Conservation (phyloP, 306 rosid genomes). For the Bauhinia variegata region DNA sequence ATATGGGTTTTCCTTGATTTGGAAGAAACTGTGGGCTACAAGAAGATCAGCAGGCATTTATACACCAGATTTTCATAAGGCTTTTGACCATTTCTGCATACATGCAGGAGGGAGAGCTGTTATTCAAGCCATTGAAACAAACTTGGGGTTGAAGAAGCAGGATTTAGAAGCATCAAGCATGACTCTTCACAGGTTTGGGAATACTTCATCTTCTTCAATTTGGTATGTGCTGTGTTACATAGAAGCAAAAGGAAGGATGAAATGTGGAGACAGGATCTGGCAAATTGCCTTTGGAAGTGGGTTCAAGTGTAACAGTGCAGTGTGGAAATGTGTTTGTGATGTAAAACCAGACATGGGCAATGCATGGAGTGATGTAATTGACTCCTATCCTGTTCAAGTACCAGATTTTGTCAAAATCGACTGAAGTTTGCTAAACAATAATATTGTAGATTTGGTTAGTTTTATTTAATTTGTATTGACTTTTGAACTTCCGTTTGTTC, state of each 20-base stretch:
- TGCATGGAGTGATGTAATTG: constrained; percentile 59
- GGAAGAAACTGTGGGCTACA: constrained; percentile 29
- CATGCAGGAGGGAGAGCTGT: constrained; percentile 69
- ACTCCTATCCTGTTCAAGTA: constrained; percentile 46
- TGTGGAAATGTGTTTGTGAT: constrained; percentile 48
- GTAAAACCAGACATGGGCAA: constrained; percentile 40
- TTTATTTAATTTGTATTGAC: background rate
- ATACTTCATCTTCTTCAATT: constrained; percentile 62
- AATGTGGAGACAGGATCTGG: constrained; percentile 62
- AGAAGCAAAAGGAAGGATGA: constrained; percentile 70
- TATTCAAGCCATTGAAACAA: constrained; percentile 49
- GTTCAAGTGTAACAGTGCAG: constrained; percentile 68
- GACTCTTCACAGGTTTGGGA: constrained; percentile 65
- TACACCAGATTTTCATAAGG: constrained; percentile 55
- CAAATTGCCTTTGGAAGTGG: constrained; percentile 69
- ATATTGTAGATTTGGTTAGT: constrained; percentile 16
- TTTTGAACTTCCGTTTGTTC: no score
- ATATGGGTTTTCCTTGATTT: constrained; percentile 38
- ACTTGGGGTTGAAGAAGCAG: constrained; percentile 39
- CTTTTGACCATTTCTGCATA: constrained; percentile 67
- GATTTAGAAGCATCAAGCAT: constrained; percentile 60
- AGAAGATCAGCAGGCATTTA: constrained; percentile 35
- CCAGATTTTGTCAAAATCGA: constrained; percentile 36
- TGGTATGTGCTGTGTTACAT: constrained; percentile 66
- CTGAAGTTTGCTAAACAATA: constrained; percentile 9